Evolutionary conservation across 2,329 filamentous ascomycete species (phyloP).

Genomic region (Epichloe sp.): DNA sequence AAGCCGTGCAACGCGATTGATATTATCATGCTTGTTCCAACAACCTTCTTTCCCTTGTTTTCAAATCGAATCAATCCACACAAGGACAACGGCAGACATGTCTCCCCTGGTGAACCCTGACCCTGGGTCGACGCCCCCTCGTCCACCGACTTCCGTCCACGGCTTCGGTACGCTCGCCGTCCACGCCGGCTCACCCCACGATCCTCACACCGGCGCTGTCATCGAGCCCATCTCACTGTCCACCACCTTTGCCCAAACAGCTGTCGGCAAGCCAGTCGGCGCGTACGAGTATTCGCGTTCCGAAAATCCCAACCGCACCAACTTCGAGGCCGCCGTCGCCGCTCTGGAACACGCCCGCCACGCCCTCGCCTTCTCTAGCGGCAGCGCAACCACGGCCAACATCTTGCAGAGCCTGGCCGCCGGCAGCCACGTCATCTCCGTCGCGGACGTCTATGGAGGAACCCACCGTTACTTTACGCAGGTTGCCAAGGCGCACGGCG

Average conservation of each 20-base stretch:
- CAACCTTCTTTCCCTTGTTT: background rate
- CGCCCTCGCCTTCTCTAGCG: conserved; percentile 87
- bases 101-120: conserved; percentile 24
- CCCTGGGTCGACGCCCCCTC: conserved; percentile 62
- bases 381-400: conserved; percentile 83
- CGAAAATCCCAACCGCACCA: conserved; percentile 86
- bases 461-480: conserved; percentile 99
- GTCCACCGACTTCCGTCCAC: conserved; percentile 58
- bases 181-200: conserved; percentile 82
- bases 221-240: conserved; percentile 94
- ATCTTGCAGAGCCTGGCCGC: conserved; percentile 86
- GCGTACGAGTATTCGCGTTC: conserved; percentile 87
- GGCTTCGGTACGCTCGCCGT: conserved; percentile 89
- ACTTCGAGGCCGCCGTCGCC: conserved; percentile 86
- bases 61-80: background rate
- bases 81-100: conserved; percentile 8
- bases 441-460: conserved; percentile 95
- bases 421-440: conserved; percentile 87
- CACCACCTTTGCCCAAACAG: conserved; percentile 87
- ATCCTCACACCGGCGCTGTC: conserved; percentile 84
- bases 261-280: conserved; percentile 77
- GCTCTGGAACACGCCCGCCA: conserved; percentile 86
- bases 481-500: conserved; percentile 86
- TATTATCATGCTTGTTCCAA: too few species aligned
- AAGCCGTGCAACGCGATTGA: too few species aligned